Percentiles rank a stretch among this genome's conserved stretches.
These are phyloP conservation scores for Helianthus annuus DNA, from an alignment of 129 eudicot genomes.

Conservation along the genomic window DNA sequence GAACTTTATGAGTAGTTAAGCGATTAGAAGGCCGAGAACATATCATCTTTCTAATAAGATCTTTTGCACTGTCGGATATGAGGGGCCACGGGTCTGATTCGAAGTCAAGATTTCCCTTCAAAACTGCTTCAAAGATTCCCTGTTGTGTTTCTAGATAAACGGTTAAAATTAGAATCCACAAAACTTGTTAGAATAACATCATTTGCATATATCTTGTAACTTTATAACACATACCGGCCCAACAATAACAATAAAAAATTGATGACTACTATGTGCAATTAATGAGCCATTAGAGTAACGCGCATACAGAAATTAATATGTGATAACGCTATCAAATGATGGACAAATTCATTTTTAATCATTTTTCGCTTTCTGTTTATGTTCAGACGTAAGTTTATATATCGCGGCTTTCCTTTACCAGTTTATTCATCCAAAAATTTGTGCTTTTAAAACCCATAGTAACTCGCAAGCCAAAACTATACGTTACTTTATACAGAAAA, in stretches of 20 bases:
- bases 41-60: constrained; percentile 78
- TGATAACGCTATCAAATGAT: not conserved
- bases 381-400: not conserved
- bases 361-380: not conserved
- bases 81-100: constrained; percentile 96
- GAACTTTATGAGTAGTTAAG: constrained; percentile 84
- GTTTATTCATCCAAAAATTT: not conserved
- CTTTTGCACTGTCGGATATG: constrained; percentile 88
- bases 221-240: constrained; percentile 59
- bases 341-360: not conserved
- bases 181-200: not conserved
- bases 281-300: no score
- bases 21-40: constrained; percentile 74
- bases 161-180: not conserved
- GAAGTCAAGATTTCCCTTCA: constrained; percentile 84
- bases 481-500: no score
- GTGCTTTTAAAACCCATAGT: not conserved
- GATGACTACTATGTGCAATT: no score
- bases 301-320: not conserved
- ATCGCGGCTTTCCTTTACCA: not conserved
- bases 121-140: constrained; percentile 93
- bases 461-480: not conserved
- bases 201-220: not conserved
- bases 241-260: no score
- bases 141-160: constrained; percentile 81